Evolutionary conservation across 192 early-diverging fungal genomes (phyloP).

Genomic region (Umbelopsis sp.): DNA sequence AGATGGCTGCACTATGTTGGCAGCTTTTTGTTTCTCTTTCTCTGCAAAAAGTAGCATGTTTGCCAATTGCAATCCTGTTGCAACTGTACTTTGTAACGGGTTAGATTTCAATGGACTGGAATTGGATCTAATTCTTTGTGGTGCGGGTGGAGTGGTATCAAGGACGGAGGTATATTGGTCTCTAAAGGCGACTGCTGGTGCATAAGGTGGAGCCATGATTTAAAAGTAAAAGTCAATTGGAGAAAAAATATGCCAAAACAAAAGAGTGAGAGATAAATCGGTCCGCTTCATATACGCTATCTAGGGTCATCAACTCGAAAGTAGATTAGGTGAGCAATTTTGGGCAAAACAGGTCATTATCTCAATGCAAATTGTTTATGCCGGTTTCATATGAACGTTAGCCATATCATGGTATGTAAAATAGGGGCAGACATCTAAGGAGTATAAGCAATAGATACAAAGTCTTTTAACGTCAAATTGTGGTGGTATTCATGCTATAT

Average conservation of each 20-base stretch:
- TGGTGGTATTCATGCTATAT: too few relatives aligned
- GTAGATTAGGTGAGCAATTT: not conserved
- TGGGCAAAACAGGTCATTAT: conserved; percentile 18
- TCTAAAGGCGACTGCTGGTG: not conserved
- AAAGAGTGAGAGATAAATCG: too few relatives aligned
- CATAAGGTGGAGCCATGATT: conserved; percentile 4
- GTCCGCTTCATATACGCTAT: not conserved
- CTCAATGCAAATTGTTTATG: conserved; percentile 13
- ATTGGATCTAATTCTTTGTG: not conserved
- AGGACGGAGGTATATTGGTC: conserved; percentile 5
- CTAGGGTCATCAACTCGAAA: not conserved
- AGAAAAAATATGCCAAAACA: not conserved
- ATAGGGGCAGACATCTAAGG: not conserved
- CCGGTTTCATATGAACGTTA: not conserved
- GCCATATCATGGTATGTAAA: not conserved
- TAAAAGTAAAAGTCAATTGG: not conserved
- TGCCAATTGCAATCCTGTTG: conserved; percentile 15
- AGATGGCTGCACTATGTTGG: not conserved
- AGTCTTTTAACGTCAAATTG: too few relatives aligned
- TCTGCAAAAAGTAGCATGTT: not conserved
- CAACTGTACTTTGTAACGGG: conserved; percentile 4
- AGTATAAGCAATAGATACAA: too few relatives aligned
- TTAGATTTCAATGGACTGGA: conserved; percentile 1
- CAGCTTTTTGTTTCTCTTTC: not conserved
- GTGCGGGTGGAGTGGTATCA: not conserved